Conservation (phyloP, 768 basidiomycete genomes). For the Strobilomyces echinocephalus region DNA sequence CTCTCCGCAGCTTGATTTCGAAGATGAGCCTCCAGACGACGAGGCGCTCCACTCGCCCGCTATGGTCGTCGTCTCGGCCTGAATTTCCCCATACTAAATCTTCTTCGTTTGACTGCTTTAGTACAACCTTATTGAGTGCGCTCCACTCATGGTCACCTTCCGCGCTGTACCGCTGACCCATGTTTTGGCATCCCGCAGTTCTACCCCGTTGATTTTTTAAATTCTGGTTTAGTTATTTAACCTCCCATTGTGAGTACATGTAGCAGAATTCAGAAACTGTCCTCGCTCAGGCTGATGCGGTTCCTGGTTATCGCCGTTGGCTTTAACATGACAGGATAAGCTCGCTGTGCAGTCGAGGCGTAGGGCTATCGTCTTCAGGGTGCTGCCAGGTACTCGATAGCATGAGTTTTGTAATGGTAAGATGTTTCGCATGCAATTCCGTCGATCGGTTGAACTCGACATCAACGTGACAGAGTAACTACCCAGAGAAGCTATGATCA, state of each 20-base stretch:
- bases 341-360: too few relatives aligned
- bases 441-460: too few relatives aligned
- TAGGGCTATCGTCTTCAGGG: too few relatives aligned
- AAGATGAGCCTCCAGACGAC: slow-evolving; percentile 66
- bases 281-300: neutral
- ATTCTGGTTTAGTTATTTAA: neutral
- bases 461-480: too few relatives aligned
- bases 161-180: neutral
- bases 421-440: too few relatives aligned
- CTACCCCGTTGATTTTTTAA: neutral
- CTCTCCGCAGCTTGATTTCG: slow-evolving; percentile 65
- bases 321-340: too few relatives aligned
- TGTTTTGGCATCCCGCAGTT: neutral
- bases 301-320: neutral
- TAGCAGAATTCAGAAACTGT: neutral
- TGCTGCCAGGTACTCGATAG: too few relatives aligned
- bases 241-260: neutral
- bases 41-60: slow-evolving; percentile 23
- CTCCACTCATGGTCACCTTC: neutral
- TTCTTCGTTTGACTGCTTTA: neutral
- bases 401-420: too few relatives aligned
- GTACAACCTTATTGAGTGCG: slow-evolving; percentile 2
- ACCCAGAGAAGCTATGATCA: too few relatives aligned
- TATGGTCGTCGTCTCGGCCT: slow-evolving; percentile 15
- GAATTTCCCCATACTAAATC: neutral